Base-by-base conservation (phyloP, 345 rosid genomes). In the Atalantia buxifolia region DNA sequence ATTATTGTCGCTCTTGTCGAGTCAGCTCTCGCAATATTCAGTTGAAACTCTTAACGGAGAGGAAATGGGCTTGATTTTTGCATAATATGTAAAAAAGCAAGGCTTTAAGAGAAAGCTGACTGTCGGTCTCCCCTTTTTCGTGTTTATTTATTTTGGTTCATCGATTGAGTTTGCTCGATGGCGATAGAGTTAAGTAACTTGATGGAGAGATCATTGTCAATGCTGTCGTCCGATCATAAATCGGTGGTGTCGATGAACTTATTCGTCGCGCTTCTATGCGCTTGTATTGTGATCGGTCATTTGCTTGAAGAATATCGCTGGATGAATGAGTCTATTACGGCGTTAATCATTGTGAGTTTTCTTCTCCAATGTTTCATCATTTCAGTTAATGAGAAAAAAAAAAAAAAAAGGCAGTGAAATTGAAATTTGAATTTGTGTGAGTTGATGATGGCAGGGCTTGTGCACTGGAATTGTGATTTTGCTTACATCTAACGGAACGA, bases 321-420 rank as follows among this genome's bases (percentile, higher is more conserved):
- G 98, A 89, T 92, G 89, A 93, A 95, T 24, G 98, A 95, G 82
- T 95, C 99, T 63, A 94, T 96, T 76, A 96, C 99, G 0, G 97
- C 99, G 25, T 97, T 96, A 21, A 88, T 85, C 55, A 91, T 96
- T 36, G 99, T 96, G 36, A 90, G 97, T 78, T 40, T 0, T 12
- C 50, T 45, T 14, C 19, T 57, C 57, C 22, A 53, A 1, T 19
- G 57, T 18, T 53, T 53, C 57, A 5, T 53, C 4, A 53, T 16
- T 53, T 18, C 57, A 53, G 19, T 18, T 18, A 16, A 53, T 53
- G 3, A 45, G 0, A 13, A 2, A 42, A 3, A 45, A 9, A 9
- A 2, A 13, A 3, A 45, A 10, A 2, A 13, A 3, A 45, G 2
- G 2, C 2, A 12, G 50, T 42, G 50, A 45, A 3, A 45, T 13